Evolutionary conservation across 345 rosid species (phyloP), one percentile per base, ranked within the genome.

Genomic region (Populus deltoides): DNA sequence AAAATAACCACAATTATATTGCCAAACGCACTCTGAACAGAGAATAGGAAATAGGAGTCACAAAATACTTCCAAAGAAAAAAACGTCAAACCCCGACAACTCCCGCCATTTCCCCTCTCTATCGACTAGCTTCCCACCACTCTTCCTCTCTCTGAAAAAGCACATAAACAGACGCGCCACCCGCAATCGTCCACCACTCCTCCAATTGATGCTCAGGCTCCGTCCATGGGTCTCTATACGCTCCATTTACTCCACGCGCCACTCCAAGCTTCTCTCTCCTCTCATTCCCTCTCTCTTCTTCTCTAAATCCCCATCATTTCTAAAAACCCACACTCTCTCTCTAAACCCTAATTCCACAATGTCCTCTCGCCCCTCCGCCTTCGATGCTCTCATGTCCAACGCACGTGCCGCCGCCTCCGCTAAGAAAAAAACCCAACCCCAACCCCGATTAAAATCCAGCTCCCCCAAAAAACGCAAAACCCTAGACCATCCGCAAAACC

Each of bases 361-460:
- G 77, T 31, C 83, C 66, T 84, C 90, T 29, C 91, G 88, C 29
- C 98, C 91, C 43, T 90, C 93, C 10, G 98, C 93, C 65, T 93
- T 96, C 84, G 98, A 92, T 67, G 86, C 89, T 62, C 93, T 96
- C 73, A 96, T 93, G 98, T 87, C 99, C 74, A 79, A 69, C 10
- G 95, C 97, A 20, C 97, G 97, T 33, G 35, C 35, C 35, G 35
- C 35, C 17, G 88, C 94, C 62, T 91, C 89, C 24, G 65, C 77
- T 73, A 85, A 85, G 85, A 88, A 89, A 71, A 87, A 83, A 43
- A 55, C 88, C 41, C 80, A 75, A 4, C 71, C 90, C 9, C 84
- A 80, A n/a, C n/a, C 86, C 18, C 70, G 79, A 1, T 16, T 82
- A 45, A 36, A 82, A 5, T 51, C 89, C 69, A 75, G 65, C 57